Evolutionary conservation across 257 asterid species (phyloP), one percentile per base, ranked within the genome.

Genomic region (Vinca minor): DNA sequence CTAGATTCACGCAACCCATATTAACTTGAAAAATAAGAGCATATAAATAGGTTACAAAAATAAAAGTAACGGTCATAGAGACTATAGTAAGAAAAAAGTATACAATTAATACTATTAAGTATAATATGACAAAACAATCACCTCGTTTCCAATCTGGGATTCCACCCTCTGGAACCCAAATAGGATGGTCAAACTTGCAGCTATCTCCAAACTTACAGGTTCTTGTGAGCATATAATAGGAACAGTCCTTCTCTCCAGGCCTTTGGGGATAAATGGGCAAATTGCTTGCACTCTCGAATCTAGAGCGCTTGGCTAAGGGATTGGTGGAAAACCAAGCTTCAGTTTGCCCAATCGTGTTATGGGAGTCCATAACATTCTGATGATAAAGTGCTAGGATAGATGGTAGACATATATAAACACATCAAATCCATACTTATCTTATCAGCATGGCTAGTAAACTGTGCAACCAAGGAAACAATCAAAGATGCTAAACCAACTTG

Each of bases 101-200:
- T 25, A 36, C 23, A 52, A 11, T 23, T 17, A 74, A 54, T 78
- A 71, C 44, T 71, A 18, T n/a, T 12, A 59, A 77, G 65, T 69
- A 71, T 77, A 73, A 68, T 79, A 71, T 73, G 76, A 77, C 81
- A 76, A 76, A 77, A 71, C 56, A 57, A 75, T 93, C 98, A 93
- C 98, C 98, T 93, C 98, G 87, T 87, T 83, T 97, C 98, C 97
- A 79, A 87, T 95, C 45, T n/a, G n/a, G n/a, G n/a, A n/a, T n/a
- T n/a, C n/a, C n/a, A n/a, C n/a, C n/a, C n/a, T n/a, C n/a, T n/a
- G 98, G 98, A 77, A 93, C 97, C 98, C 98, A 93, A 83, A 89
- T 81, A 81, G 98, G 98, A 87, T 93, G 98, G 88, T 93, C 97
- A 87, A 89, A 93, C 81, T 47, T 89, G 98, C 98, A 93, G 95